Percentiles rank a stretch among this genome's conserved stretches.
Conservation (phyloP, 2,329 filamentous ascomycete genomes). For the Truncatella angustata region DNA sequence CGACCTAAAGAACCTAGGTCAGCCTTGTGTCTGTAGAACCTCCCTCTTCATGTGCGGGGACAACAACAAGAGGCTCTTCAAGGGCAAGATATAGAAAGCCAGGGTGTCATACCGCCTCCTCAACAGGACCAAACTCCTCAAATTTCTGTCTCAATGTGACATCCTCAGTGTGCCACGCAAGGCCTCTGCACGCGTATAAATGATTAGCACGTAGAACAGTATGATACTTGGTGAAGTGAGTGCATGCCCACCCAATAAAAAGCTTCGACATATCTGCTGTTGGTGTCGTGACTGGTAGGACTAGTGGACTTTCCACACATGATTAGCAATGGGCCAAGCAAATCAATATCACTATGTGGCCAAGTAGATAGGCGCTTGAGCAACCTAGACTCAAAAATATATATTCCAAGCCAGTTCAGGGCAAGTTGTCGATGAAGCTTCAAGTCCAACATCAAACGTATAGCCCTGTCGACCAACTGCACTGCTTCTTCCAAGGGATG, state of each 20-base stretch:
- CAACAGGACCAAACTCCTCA: slow-evolving; percentile 83
- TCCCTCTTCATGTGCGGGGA: background rate
- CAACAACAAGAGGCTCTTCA: background rate
- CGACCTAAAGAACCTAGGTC: slow-evolving; percentile 61
- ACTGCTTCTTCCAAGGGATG: too few species aligned
- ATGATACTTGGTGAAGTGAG: background rate
- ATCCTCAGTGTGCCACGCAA: slow-evolving; percentile 98
- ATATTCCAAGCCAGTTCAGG: too few species aligned
- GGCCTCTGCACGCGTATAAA: slow-evolving; percentile 61
- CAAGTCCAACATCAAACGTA: too few species aligned
- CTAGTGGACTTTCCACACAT: too few species aligned
- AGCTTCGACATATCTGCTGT: slow-evolving; percentile 75
- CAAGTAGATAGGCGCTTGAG: too few species aligned
- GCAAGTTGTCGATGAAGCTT: too few species aligned
- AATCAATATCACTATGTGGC: too few species aligned
- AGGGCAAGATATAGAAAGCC: background rate
- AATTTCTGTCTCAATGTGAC: slow-evolving; percentile 84
- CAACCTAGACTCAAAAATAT: too few species aligned
- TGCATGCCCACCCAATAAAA: slow-evolving; percentile 79
- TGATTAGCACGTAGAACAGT: slow-evolving; percentile 7
- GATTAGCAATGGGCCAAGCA: background rate
- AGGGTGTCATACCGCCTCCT: slow-evolving; percentile 82
- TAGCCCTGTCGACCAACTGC: too few species aligned
- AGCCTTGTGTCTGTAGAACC: background rate
- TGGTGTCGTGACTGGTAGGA: too few species aligned